These are phyloP conservation scores for Starmerella bombi DNA, from an alignment of 805 yeast genomes.

Conservation along the genomic window DNA sequence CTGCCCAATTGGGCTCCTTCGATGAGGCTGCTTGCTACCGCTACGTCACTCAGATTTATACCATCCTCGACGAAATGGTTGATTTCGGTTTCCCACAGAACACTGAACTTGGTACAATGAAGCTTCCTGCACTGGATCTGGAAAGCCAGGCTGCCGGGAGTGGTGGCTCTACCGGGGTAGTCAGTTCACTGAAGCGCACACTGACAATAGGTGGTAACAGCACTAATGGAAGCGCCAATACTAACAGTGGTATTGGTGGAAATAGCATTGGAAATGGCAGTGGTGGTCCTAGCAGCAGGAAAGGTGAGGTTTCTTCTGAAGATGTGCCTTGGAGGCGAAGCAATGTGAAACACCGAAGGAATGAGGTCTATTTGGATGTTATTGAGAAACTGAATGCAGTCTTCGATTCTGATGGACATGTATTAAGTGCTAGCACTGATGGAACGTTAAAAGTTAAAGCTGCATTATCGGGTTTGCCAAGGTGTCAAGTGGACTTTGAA, in stretches of 20 bases:
- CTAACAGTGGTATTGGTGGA: background rate
- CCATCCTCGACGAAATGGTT: constrained; percentile 59
- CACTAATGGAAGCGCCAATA: background rate
- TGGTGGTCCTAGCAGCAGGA: background rate
- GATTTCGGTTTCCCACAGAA: constrained; percentile 69
- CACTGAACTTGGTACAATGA: constrained; percentile 39
- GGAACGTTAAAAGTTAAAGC: constrained; percentile 63
- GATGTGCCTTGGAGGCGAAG: constrained; percentile 50
- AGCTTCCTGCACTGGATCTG: constrained; percentile 4
- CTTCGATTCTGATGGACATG: constrained; percentile 44
- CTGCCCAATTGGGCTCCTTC: constrained; percentile 31
- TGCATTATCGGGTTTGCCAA: constrained; percentile 69
- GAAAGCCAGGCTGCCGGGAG: background rate
- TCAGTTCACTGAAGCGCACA: constrained; percentile 17
- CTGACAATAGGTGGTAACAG: constrained; percentile 5
- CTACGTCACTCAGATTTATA: constrained; percentile 59
- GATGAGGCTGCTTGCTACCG: constrained; percentile 44
- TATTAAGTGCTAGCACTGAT: constrained; percentile 57
- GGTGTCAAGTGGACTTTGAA: constrained; percentile 66
- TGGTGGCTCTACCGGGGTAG: constrained; percentile 18
- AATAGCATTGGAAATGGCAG: background rate
- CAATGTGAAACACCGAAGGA: constrained; percentile 65
- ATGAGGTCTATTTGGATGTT: constrained; percentile 66
- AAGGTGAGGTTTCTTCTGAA: constrained; percentile 1
- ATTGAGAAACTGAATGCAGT: constrained; percentile 61